A percentile compares a stretch with the other conserved stretches of the same genome.
Evolutionary conservation across 31 red algal species (phyloP).

Genomic region (Porphyra umbilicalis): DNA sequence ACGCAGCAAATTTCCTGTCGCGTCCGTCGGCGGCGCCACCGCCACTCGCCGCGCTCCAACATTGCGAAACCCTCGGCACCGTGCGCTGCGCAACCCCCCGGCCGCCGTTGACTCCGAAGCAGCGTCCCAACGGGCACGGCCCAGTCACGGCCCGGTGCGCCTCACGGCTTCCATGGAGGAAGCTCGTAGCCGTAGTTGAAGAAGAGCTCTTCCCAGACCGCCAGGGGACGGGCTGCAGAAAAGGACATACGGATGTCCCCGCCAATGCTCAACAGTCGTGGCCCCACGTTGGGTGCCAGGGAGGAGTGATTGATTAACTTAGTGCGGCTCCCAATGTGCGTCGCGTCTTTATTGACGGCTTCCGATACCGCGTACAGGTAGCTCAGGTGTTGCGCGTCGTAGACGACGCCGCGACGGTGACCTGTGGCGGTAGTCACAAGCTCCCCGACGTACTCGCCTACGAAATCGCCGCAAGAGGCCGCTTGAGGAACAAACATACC

Average conservation of each 20-base stretch:
- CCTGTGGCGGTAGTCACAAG: constrained; percentile 58
- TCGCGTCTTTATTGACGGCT: constrained; percentile 61
- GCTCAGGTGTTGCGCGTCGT: constrained; percentile 56
- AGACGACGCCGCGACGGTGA: constrained; percentile 64
- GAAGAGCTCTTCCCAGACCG: constrained; percentile 74
- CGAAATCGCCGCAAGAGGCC: constrained; percentile 47
- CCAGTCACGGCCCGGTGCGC: too few species aligned
- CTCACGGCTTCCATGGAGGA: not conserved
- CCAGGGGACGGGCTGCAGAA: constrained; percentile 70
- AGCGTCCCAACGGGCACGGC: too few species aligned
- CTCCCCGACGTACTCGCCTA: constrained; percentile 95
- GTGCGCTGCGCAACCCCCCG: too few species aligned
- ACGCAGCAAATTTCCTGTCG: too few species aligned
- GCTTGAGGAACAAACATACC: constrained; percentile 46
- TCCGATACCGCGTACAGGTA: constrained; percentile 75
- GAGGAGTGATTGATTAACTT: constrained; percentile 81
- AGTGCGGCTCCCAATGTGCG: constrained; percentile 60
- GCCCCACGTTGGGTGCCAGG: constrained; percentile 43
- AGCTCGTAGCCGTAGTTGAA: constrained; percentile 70
- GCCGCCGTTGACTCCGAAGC: too few species aligned
- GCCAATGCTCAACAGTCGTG: constrained; percentile 41
- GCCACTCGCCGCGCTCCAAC: too few species aligned
- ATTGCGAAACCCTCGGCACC: too few species aligned
- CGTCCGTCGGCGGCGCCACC: too few species aligned
- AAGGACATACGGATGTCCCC: constrained; percentile 78